A percentile compares a stretch with the other conserved stretches of the same genome.
Evolutionary conservation across 441 rosid genomes (phyloP).

Genomic region (Erodium moschatum): DNA sequence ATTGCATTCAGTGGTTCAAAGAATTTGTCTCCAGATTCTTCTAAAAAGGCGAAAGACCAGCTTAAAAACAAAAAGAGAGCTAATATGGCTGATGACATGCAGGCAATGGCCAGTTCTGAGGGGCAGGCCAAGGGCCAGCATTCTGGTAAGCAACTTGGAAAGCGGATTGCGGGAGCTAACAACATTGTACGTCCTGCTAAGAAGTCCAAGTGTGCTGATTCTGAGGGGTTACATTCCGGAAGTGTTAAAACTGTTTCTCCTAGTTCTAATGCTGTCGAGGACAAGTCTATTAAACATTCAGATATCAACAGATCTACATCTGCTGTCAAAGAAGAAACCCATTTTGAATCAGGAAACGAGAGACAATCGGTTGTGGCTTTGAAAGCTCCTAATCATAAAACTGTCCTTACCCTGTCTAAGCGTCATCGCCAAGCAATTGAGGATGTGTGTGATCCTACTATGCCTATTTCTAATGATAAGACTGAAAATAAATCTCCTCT

Average conservation of each 20-base stretch:
- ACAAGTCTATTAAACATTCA: constrained; percentile 30
- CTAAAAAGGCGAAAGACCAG: constrained; percentile 29
- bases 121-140: constrained; percentile 22
- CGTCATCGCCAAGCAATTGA: too few species aligned
- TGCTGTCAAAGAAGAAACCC: constrained; percentile 29
- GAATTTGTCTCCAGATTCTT: constrained; percentile 22
- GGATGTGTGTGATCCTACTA: too few species aligned
- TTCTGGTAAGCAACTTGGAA: constrained; percentile 38
- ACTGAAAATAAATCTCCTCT: constrained; percentile 34
- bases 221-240: constrained; percentile 24
- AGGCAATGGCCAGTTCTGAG: constrained; percentile 26
- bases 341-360: constrained; percentile 42
- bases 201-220: constrained; percentile 38
- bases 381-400: constrained; percentile 49
- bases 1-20: constrained; percentile 18
- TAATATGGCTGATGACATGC: constrained; percentile 32
- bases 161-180: constrained; percentile 28
- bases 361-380: constrained; percentile 16
- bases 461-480: constrained; percentile 44
- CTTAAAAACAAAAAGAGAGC: constrained; percentile 26
- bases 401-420: constrained; percentile 24
- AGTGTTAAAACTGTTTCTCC: constrained; percentile 28
- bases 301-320: constrained; percentile 23
- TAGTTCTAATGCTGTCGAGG: constrained; percentile 25
- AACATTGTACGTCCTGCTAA: constrained; percentile 43